Percentiles rank a stretch among this genome's conserved stretches.
These are phyloP conservation scores for Rickenella mellea DNA, from an alignment of 768 basidiomycete species.

Conservation along the genomic window DNA sequence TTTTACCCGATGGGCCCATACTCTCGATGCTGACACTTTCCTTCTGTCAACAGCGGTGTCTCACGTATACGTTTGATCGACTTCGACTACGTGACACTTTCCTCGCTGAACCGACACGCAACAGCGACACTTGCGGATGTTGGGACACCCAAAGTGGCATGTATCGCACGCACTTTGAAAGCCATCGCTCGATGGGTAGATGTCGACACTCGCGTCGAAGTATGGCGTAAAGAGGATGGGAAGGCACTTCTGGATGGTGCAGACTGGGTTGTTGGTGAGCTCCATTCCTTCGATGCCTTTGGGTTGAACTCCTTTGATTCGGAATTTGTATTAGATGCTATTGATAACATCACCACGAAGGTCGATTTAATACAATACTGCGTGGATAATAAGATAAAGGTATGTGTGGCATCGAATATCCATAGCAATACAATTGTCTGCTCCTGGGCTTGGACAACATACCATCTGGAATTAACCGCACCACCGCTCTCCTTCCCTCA, in stretches of 20 bases:
- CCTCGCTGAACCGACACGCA: slow-evolving; percentile 91
- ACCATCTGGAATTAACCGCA: not conserved
- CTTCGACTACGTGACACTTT: slow-evolving; percentile 94
- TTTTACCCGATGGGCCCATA: too few relatives aligned
- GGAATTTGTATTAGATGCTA: slow-evolving; percentile 57
- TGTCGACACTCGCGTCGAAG: slow-evolving; percentile 72
- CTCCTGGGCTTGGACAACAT: not conserved
- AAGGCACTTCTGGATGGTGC: slow-evolving; percentile 66
- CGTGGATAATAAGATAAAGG: slow-evolving; percentile 69
- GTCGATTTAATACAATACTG: slow-evolving; percentile 91
- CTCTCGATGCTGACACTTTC: too few relatives aligned
- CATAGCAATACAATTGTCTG: not conserved
- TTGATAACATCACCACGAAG: slow-evolving; percentile 96
- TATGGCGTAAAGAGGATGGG: slow-evolving; percentile 83
- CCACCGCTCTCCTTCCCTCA: not conserved
- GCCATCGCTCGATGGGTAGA: slow-evolving; percentile 79
- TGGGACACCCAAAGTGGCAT: slow-evolving; percentile 83
- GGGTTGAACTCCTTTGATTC: slow-evolving; percentile 4
- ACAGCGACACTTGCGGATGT: slow-evolving; percentile 85
- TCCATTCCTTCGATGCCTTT: not conserved
- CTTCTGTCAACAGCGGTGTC: slow-evolving; percentile 71
- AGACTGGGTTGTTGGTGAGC: slow-evolving; percentile 87
- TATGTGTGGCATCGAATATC: too few relatives aligned
- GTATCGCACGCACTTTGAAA: slow-evolving; percentile 58
- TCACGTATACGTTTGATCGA: slow-evolving; percentile 75